Conservation (phyloP, 352 stramenopile species). For the Pythium rhizo-oryzae region DNA sequence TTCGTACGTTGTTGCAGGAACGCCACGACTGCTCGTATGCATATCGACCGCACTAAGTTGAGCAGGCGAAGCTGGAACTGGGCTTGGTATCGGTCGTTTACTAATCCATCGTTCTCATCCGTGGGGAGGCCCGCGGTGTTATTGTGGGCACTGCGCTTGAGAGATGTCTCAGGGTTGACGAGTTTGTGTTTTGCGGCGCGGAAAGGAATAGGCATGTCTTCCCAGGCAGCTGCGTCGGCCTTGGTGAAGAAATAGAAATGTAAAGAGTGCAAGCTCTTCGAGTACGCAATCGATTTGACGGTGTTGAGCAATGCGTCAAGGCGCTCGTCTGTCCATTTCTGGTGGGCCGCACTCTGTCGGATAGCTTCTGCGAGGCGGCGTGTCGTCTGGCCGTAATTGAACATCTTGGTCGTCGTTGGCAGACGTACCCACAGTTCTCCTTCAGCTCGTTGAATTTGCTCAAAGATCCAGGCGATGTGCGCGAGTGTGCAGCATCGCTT, state of each 20-base stretch:
- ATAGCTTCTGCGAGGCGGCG: not conserved
- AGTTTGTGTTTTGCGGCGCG: not conserved
- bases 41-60: slow-evolving; percentile 6
- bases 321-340: not conserved
- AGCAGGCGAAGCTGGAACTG: slow-evolving; percentile 7
- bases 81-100: no score
- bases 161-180: slow-evolving; percentile 1
- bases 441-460: slow-evolving; percentile 6
- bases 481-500: slow-evolving; percentile 13
- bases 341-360: not conserved
- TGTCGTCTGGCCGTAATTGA: slow-evolving; percentile 10
- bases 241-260: slow-evolving; percentile 22
- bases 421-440: slow-evolving; percentile 12
- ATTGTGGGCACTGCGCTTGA: not conserved
- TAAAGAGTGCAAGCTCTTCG: not conserved
- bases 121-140: not conserved
- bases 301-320: not conserved
- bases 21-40: not conserved
- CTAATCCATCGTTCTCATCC: not conserved
- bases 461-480: slow-evolving; percentile 3
- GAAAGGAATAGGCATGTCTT: slow-evolving; percentile 12
- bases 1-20: slow-evolving; percentile 8
- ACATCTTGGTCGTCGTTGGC: slow-evolving; percentile 1
- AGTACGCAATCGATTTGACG: slow-evolving; percentile 16
- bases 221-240: not conserved